Percentiles rank a stretch among this genome's conserved stretches.
Evolutionary conservation across 202 grass and related monocot species (phyloP).

Genomic region (Musa balbisiana): DNA sequence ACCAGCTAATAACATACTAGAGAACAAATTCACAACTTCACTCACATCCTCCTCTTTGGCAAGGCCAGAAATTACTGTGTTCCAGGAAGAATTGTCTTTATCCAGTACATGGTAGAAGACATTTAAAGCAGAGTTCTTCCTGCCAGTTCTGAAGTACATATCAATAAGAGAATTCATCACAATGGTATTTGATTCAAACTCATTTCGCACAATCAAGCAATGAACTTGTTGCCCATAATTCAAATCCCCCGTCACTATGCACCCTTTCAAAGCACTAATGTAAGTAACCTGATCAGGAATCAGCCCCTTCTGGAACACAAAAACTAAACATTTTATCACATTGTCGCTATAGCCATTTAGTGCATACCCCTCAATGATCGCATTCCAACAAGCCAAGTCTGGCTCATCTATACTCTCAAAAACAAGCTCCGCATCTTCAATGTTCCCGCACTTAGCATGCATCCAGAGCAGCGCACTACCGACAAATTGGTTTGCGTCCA

Average conservation of each 20-base stretch:
- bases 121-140: constrained; percentile 20
- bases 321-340: neutral
- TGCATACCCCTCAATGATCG: constrained; percentile 40
- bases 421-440: constrained; percentile 23
- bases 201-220: constrained; percentile 27
- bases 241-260: neutral
- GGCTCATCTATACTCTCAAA: constrained; percentile 16
- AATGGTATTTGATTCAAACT: constrained; percentile 28
- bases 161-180: constrained; percentile 48
- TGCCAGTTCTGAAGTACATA: constrained; percentile 44
- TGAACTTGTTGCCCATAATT: constrained; percentile 34
- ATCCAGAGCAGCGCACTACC: constrained; percentile 36
- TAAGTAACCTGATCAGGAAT: constrained; percentile 32
- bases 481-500: constrained; percentile 23
- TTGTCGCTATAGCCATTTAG: constrained; percentile 19
- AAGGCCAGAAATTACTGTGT: constrained; percentile 38
- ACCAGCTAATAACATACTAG: constrained; percentile 22
- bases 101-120: constrained; percentile 26
- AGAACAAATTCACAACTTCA: constrained; percentile 26
- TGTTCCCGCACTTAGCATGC: constrained; percentile 29
- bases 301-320: constrained; percentile 22
- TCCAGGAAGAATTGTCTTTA: constrained; percentile 55
- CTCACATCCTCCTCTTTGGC: constrained; percentile 27
- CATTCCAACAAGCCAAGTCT: constrained; percentile 45
- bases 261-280: constrained; percentile 35